Conservation (phyloP, 179 eudicot species). For the Vitellaria paradoxa region DNA sequence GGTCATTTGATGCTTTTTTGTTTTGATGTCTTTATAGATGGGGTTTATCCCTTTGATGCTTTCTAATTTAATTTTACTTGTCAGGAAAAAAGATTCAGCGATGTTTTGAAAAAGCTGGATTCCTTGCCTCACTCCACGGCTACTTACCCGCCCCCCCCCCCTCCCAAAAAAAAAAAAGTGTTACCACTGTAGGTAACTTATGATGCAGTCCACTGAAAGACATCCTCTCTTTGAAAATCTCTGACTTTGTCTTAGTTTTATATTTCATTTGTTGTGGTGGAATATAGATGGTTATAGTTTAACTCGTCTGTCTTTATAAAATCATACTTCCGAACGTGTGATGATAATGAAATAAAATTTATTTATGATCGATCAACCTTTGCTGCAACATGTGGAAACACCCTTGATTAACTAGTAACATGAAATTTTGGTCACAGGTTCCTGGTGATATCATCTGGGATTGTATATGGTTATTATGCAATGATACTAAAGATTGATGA, state of each 20-base stretch:
- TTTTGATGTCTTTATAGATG: no score
- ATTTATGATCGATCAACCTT: not conserved
- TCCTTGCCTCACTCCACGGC: no score
- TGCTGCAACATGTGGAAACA: not conserved
- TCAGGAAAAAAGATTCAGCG: no score
- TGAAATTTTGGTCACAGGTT: slow-evolving; percentile 47
- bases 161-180: not conserved
- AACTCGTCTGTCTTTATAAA: not conserved
- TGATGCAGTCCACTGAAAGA: not conserved
- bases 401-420: not conserved
- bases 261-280: not conserved
- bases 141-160: no score
- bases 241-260: not conserved
- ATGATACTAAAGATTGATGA: slow-evolving; percentile 79
- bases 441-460: slow-evolving; percentile 67
- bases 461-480: slow-evolving; percentile 85
- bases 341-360: not conserved
- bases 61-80: no score
- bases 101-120: no score
- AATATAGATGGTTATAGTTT: not conserved
- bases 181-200: not conserved
- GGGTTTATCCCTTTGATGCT: no score
- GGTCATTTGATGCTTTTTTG: no score
- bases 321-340: not conserved
- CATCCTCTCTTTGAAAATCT: not conserved